Conservation (phyloP, 257 asterid genomes). For the Thymus quinquecostatus region DNA sequence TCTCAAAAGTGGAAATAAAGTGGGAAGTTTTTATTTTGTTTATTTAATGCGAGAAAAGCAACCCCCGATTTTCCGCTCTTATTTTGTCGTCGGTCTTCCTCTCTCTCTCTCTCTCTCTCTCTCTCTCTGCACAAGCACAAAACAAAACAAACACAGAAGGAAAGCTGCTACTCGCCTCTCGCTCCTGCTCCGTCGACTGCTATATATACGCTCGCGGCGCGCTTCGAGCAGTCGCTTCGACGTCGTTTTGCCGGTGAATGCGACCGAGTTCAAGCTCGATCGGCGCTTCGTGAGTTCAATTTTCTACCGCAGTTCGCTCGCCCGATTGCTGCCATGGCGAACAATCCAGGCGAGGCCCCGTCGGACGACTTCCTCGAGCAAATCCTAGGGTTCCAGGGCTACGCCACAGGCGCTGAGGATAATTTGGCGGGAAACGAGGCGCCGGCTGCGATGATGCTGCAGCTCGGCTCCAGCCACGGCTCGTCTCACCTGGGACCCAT, state of each 20-base stretch:
- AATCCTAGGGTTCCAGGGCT: conserved; percentile 74
- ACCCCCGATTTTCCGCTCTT: conserved; percentile 37
- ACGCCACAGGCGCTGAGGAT: conserved; percentile 46
- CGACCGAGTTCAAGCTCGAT: conserved; percentile 21
- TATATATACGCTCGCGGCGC: neutral
- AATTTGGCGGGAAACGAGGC: conserved; percentile 57
- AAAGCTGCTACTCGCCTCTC: conserved; percentile 16
- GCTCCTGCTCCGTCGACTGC: conserved; percentile 6
- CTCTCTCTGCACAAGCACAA: neutral
- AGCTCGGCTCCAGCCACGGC: conserved; percentile 66
- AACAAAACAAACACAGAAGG: neutral
- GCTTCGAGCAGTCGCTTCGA: neutral
- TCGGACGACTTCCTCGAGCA: conserved; percentile 95
- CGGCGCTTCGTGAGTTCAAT: conserved; percentile 17
- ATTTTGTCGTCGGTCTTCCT: conserved; percentile 34
- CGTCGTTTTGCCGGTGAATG: conserved; percentile 23
- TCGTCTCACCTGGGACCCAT: conserved; percentile 61
- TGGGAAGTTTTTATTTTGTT: neutral
- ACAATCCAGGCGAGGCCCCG: conserved; percentile 67
- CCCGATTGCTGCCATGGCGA: conserved; percentile 57
- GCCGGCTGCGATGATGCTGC: conserved; percentile 56
- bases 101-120: conserved; percentile 29
- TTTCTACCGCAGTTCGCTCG: conserved; percentile 17
- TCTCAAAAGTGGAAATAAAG: conserved; percentile 10
- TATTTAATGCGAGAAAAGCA: conserved; percentile 30